These are phyloP conservation scores for Ochetophila trinervis DNA, from an alignment of 306 rosid species.

Conservation along the genomic window DNA sequence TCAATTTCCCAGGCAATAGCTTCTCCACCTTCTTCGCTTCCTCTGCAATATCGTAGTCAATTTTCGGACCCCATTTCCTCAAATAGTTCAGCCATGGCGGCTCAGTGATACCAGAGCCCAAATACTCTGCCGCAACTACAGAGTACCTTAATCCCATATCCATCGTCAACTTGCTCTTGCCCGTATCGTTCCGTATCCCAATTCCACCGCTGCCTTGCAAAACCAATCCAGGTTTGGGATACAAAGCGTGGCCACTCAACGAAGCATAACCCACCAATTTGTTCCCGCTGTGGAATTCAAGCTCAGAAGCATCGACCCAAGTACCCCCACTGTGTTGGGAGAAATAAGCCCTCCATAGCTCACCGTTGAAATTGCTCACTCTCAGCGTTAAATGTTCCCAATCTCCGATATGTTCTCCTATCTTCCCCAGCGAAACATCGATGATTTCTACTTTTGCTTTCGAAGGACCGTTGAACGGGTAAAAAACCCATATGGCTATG, in stretches of 20 bases:
- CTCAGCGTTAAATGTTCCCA: constrained; percentile 84
- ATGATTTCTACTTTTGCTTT: constrained; percentile 45
- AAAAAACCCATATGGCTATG: constrained; percentile 67
- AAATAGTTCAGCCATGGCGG: constrained; percentile 64
- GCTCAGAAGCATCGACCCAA: constrained; percentile 57
- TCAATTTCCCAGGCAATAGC: constrained; percentile 37
- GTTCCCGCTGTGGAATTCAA: constrained; percentile 48
- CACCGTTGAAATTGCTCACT: constrained; percentile 68
- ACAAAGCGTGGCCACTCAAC: constrained; percentile 61
- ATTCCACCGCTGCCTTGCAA: constrained; percentile 52
- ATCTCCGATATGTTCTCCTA: constrained; percentile 74
- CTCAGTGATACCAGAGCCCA: constrained; percentile 33
- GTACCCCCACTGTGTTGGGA: constrained; percentile 67
- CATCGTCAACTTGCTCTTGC: constrained; percentile 41
- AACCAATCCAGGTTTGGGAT: constrained; percentile 52
- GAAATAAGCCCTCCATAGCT: constrained; percentile 45
- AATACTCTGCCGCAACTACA: constrained; percentile 48
- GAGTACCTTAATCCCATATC: constrained; percentile 38
- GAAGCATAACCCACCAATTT: constrained; percentile 54
- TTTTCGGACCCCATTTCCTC: constrained; percentile 72
- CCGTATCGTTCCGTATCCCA: constrained; percentile 64
- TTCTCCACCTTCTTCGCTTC: constrained; percentile 45
- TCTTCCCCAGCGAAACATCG: constrained; percentile 44
- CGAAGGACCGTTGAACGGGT: constrained; percentile 73
- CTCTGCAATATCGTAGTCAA: constrained; percentile 33